A percentile compares a stretch with the other conserved stretches of the same genome.
phyloP scores from a whole-genome alignment of 2,329 filamentous ascomycete species.

The Lachnellula subtilissima region DNA sequence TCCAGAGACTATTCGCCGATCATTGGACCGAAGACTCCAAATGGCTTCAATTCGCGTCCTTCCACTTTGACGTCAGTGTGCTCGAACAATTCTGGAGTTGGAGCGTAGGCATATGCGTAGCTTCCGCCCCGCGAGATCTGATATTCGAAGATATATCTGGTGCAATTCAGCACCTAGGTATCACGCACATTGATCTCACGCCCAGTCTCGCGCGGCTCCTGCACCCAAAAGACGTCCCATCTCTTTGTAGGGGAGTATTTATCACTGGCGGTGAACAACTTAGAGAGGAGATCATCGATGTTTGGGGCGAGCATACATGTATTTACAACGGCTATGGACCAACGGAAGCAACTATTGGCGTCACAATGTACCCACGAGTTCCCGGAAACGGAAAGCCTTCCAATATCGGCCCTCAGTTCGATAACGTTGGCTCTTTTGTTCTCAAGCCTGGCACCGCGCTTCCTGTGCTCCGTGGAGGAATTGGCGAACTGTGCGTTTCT shows the following conservation, averaged over 20 bases:
- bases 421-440: constrained; percentile 82
- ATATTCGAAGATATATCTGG: constrained; percentile 77
- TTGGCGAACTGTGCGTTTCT: constrained; percentile 85
- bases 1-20: constrained; percentile 69
- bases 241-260: constrained; percentile 76
- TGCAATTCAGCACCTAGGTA: constrained; percentile 64
- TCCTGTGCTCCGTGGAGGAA: constrained; percentile 70
- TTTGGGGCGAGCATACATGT: constrained; percentile 72
- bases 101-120: constrained; percentile 82
- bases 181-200: constrained; percentile 89
- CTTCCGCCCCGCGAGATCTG: constrained; percentile 75
- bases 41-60: constrained; percentile 90
- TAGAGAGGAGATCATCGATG: constrained; percentile 82
- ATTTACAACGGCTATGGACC: constrained; percentile 94
- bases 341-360: constrained; percentile 88
- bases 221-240: constrained; percentile 75
- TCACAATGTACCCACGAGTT: constrained; percentile 83
- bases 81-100: constrained; percentile 95
- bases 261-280: constrained; percentile 88
- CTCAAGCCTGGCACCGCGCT: constrained; percentile 62
- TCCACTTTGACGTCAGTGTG: constrained; percentile 92
- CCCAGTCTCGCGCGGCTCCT: constrained; percentile 78
- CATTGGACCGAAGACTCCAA: constrained; percentile 71
- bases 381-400: constrained; percentile 72
- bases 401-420: constrained; percentile 83